These are phyloP conservation scores for Hypericum perforatum DNA, from an alignment of 345 rosid genomes.

Conservation along the genomic window DNA sequence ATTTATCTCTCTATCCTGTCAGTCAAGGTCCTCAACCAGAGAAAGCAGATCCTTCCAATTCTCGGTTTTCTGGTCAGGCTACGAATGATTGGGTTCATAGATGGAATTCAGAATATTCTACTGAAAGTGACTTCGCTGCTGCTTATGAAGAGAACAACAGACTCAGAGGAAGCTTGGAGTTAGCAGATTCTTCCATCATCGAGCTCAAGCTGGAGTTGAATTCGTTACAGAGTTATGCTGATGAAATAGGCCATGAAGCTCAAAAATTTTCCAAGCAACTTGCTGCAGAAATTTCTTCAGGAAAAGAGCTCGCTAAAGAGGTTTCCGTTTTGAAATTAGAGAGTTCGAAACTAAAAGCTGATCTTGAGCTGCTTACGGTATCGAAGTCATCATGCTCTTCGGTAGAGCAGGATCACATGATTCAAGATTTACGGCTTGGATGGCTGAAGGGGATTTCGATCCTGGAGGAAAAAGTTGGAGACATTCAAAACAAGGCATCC, in stretches of 20 bases:
- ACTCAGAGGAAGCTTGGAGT: constrained; percentile 72
- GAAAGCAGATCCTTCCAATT: constrained; percentile 46
- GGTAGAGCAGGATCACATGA: constrained; percentile 26
- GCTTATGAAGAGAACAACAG: constrained; percentile 61
- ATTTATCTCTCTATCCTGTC: constrained; percentile 45
- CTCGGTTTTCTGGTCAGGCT: constrained; percentile 30
- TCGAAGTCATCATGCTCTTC: constrained; percentile 26
- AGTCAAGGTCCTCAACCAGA: constrained; percentile 46
- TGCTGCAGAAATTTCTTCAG: constrained; percentile 69
- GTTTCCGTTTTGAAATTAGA: constrained; percentile 71
- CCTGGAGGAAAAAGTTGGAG: constrained; percentile 64
- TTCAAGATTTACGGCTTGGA: constrained; percentile 41
- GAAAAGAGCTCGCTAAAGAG: constrained; percentile 62
- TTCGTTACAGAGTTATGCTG: constrained; percentile 59
- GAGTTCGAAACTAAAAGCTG: constrained; percentile 63
- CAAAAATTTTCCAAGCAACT: constrained; percentile 60
- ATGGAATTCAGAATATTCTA: constrained; percentile 64
- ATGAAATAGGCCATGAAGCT: constrained; percentile 60
- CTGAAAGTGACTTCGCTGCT: constrained; percentile 52
- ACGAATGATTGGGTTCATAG: constrained; percentile 52
- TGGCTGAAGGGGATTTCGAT: constrained; percentile 60
- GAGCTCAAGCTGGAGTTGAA: constrained; percentile 67
- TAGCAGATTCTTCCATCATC: constrained; percentile 63
- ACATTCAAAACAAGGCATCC: constrained; percentile 58
- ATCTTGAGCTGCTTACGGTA: constrained; percentile 39